Conservation (phyloP, 2,329 filamentous ascomycete genomes). For the Scopulariopsis brevicaulis region DNA sequence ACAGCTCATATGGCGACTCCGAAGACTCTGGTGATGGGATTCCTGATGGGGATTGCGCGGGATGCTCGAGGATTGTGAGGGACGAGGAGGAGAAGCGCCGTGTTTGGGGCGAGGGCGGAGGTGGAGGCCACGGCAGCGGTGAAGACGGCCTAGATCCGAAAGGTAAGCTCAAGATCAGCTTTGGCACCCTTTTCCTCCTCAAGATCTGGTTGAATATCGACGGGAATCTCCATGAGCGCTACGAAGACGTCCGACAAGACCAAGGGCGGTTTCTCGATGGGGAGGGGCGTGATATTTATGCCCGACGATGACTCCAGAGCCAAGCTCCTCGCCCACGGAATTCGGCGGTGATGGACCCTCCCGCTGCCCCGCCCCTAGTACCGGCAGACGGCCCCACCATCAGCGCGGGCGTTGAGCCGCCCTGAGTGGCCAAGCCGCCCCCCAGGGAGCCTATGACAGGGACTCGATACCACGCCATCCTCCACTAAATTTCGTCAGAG, state of each 20-base stretch:
- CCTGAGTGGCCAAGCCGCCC: neutral
- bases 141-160: neutral
- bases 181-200: neutral
- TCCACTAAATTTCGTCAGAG: conserved; percentile 5
- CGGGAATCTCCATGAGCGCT: too few relatives aligned
- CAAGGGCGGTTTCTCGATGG: too few relatives aligned
- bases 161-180: conserved; percentile 3
- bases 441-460: neutral
- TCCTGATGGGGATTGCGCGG: neutral
- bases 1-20: neutral
- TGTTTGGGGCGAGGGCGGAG: neutral
- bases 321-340: too few relatives aligned
- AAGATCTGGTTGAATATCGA: neutral
- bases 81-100: conserved; percentile 1
- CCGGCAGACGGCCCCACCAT: neutral
- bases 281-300: too few relatives aligned
- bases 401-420: neutral
- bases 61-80: conserved; percentile 2
- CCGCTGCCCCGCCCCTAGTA: neutral
- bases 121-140: neutral
- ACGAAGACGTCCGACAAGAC: too few relatives aligned
- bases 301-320: too few relatives aligned
- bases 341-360: neutral
- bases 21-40: neutral
- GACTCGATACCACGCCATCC: conserved; percentile 3